Evolutionary conservation across 164 flowering plant genomes (phyloP).

Genomic region (Amborella trichopoda): DNA sequence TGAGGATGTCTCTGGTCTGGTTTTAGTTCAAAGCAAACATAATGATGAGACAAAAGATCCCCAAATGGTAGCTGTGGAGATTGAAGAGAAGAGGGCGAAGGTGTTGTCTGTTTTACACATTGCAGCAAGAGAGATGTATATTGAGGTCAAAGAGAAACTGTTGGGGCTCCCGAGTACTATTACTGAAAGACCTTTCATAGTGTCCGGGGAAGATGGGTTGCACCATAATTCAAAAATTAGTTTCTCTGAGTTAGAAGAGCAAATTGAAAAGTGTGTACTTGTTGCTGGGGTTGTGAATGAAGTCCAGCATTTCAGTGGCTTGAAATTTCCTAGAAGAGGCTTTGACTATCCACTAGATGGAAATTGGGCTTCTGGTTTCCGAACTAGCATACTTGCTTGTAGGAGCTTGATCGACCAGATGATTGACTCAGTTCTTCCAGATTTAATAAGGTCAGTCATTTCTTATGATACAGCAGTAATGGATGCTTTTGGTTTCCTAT

Average conservation of each 20-base stretch:
- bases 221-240: constrained; percentile 33
- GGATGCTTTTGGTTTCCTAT: constrained; percentile 84
- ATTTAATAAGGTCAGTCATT: constrained; percentile 43
- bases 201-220: constrained; percentile 14
- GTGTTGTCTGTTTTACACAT: constrained; percentile 30
- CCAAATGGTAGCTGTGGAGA: constrained; percentile 17
- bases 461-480: constrained; percentile 65
- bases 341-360: constrained; percentile 10
- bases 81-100: constrained; percentile 54
- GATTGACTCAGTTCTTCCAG: constrained; percentile 65
- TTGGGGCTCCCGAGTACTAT: constrained; percentile 25
- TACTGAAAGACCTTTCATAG: constrained; percentile 10
- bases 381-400: constrained; percentile 36
- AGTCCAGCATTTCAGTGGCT: constrained; percentile 23
- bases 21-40: constrained; percentile 14
- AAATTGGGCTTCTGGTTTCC: constrained; percentile 59
- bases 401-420: constrained; percentile 49
- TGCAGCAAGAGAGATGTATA: constrained; percentile 44
- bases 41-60: constrained; percentile 23
- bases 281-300: constrained; percentile 53
- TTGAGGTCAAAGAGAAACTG: constrained; percentile 43
- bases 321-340: constrained; percentile 7
- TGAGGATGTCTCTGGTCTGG: constrained; percentile 15
- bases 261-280: constrained; percentile 70
- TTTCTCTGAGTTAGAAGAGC: constrained; percentile 59